A percentile compares a stretch with the other conserved stretches of the same genome.
These are phyloP conservation scores for Podila clonocystis DNA, from an alignment of 192 early-diverging fungal species.

Conservation along the genomic window DNA sequence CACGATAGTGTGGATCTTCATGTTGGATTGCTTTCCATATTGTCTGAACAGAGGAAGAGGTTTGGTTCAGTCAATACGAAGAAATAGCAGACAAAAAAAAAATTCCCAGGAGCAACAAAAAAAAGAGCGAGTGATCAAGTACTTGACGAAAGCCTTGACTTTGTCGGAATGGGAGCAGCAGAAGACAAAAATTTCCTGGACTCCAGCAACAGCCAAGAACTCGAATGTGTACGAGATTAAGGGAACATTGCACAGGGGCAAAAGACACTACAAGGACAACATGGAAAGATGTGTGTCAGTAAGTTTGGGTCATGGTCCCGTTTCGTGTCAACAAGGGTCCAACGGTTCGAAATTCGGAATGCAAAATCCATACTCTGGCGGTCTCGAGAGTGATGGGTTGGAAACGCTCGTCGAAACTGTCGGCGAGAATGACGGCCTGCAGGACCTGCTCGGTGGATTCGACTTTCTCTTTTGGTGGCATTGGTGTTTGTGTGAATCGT, in stretches of 20 bases:
- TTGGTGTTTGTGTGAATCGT: not conserved
- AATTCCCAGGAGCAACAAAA: not conserved
- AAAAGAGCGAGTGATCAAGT: slow-evolving; percentile 6
- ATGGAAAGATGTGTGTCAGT: not conserved
- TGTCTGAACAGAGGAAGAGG: slow-evolving; percentile 60
- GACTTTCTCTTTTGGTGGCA: slow-evolving; percentile 51
- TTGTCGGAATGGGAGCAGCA: slow-evolving; percentile 86
- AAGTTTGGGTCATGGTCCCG: not conserved
- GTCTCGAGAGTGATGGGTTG: slow-evolving; percentile 85
- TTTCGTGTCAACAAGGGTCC: no score
- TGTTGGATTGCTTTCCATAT: slow-evolving; percentile 69
- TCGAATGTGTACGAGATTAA: slow-evolving; percentile 98
- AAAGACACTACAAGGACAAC: slow-evolving; percentile 72
- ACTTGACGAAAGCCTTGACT: slow-evolving; percentile 88
- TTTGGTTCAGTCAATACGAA: not conserved
- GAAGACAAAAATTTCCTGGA: slow-evolving; percentile 87
- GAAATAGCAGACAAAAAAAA: not conserved
- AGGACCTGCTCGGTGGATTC: slow-evolving; percentile 72
- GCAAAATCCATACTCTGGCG: slow-evolving; percentile 69
- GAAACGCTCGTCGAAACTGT: slow-evolving; percentile 89
- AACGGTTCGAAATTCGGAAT: no score
- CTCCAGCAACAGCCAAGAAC: slow-evolving; percentile 85
- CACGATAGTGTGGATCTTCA: slow-evolving; percentile 77
- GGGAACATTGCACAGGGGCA: slow-evolving; percentile 95
- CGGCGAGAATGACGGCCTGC: slow-evolving; percentile 93